Evolutionary conservation across 768 basidiomycete species (phyloP).

Genomic region (Boletus rubropictus): DNA sequence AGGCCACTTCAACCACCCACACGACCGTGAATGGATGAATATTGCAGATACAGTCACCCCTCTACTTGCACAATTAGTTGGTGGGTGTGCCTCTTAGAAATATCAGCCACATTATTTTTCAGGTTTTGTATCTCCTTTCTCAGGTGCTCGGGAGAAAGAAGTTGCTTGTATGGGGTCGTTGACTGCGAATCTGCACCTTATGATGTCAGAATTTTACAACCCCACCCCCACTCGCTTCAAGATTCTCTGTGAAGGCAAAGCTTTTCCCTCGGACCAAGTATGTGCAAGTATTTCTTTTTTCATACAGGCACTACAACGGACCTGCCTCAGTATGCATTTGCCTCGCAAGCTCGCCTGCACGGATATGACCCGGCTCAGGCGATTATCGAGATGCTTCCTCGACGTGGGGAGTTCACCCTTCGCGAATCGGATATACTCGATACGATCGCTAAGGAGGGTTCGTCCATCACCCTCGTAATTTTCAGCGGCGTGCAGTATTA

Average conservation of each 20-base stretch:
- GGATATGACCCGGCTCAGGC: conserved; percentile 67
- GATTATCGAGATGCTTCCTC: conserved; percentile 74
- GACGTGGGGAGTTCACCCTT: conserved; percentile 77
- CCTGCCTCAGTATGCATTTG: conserved; percentile 77
- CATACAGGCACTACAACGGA: conserved; percentile 11
- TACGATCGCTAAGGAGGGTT: conserved; percentile 64
- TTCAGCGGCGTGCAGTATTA: conserved; percentile 97
- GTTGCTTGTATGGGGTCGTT: conserved; percentile 94
- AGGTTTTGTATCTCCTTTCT: conserved; percentile 20
- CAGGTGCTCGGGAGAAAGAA: conserved; percentile 84
- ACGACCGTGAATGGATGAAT: conserved; percentile 75
- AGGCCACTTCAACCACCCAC: conserved; percentile 89
- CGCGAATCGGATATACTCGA: conserved; percentile 86
- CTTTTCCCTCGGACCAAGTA: conserved; percentile 97
- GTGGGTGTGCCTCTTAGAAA: conserved; percentile 38
- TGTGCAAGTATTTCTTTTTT: conserved; percentile 21
- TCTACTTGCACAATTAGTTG: conserved; percentile 75
- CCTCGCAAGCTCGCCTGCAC: conserved; percentile 82
- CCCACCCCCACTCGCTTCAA: conserved; percentile 82
- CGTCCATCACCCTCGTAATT: conserved; percentile 81
- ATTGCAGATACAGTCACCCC: conserved; percentile 69
- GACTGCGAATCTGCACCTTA: conserved; percentile 91
- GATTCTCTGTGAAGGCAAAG: conserved; percentile 89
- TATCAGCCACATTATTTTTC: conserved; percentile 1
- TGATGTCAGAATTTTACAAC: conserved; percentile 92